These are phyloP conservation scores for Teunomyces barrocoloradensis DNA, from an alignment of 805 yeast genomes.

Conservation along the genomic window DNA sequence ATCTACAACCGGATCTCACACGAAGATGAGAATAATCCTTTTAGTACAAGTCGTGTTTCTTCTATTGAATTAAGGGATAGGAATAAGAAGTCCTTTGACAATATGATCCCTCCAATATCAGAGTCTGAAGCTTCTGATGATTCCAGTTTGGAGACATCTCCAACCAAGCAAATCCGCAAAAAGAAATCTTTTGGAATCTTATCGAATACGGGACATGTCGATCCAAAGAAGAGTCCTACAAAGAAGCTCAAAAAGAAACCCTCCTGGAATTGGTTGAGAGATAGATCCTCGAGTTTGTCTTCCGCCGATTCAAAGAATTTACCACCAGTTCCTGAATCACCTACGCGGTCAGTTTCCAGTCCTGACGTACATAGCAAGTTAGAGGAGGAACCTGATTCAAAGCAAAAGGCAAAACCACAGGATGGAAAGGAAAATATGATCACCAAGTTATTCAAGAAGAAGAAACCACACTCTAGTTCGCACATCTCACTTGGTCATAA, in stretches of 20 bases:
- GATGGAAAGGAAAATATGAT: conserved; percentile 40
- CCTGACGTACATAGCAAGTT: conserved; percentile 26
- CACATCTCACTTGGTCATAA: conserved; percentile 4
- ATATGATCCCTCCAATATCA: conserved; percentile 6
- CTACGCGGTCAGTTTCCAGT: conserved; percentile 35
- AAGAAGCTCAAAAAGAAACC: conserved; percentile 33
- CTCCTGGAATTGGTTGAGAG: conserved; percentile 42
- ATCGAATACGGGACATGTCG: conserved; percentile 4
- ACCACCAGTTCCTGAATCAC: conserved; percentile 23
- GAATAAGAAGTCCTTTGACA: conserved; percentile 6
- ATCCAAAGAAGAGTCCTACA: conserved; percentile 8
- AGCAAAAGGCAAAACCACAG: conserved; percentile 5
- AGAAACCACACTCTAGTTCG: conserved; percentile 13
- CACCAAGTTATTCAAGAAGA: conserved; percentile 39
- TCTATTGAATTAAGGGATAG: conserved; percentile 3
- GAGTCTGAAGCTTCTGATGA: conserved; percentile 8
- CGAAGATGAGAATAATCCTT: conserved; percentile 1
- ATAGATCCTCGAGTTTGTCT: conserved; percentile 31
- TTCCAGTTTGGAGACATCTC: conserved; percentile 11
- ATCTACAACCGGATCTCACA: background rate
- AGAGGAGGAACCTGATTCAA: conserved; percentile 7
- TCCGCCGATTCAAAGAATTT: conserved; percentile 21
- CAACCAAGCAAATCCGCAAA: conserved; percentile 10
- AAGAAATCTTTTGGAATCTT: conserved; percentile 15
- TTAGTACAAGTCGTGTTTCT: background rate